Conservation (phyloP, 805 yeast species). For the Zygotorulaspora danielsina region DNA sequence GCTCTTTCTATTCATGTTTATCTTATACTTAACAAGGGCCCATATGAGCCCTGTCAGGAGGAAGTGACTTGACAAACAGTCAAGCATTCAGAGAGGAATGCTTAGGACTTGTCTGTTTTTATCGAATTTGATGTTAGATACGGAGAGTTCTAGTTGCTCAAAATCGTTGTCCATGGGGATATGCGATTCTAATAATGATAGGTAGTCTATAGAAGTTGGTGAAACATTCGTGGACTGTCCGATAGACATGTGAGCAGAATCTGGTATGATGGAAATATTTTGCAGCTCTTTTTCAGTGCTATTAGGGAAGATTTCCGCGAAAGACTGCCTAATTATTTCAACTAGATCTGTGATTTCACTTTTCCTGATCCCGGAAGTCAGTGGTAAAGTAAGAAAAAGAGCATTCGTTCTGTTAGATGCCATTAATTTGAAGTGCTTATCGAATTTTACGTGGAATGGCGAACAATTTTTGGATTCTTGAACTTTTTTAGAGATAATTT, state of each 20-base stretch:
- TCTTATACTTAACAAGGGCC: too few relatives aligned
- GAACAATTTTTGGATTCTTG: not conserved
- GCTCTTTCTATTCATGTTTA: too few relatives aligned
- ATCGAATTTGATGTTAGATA: conserved; percentile 7
- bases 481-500: conserved; percentile 2
- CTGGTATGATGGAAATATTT: conserved; percentile 7
- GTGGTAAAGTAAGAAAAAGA: conserved; percentile 11
- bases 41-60: too few relatives aligned
- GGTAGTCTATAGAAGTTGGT: conserved; percentile 2
- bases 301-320: conserved; percentile 8
- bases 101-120: conserved; percentile 12
- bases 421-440: conserved; percentile 5
- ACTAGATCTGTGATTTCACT: conserved; percentile 4
- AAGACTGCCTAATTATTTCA: conserved; percentile 7
- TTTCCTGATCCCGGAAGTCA: conserved; percentile 6
- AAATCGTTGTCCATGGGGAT: conserved; percentile 1
- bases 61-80: too few relatives aligned
- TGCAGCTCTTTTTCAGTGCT: conserved; percentile 4
- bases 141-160: conserved; percentile 1
- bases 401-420: conserved; percentile 10
- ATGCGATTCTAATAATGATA: conserved; percentile 1
- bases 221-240: conserved; percentile 8
- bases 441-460: conserved; percentile 10
- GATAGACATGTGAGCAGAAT: conserved; percentile 13
- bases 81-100: too few relatives aligned